Evolutionary conservation across 441 rosid genomes (phyloP), one percentile per base, ranked within the genome.

Genomic region (Pelargonium fulgidum): DNA sequence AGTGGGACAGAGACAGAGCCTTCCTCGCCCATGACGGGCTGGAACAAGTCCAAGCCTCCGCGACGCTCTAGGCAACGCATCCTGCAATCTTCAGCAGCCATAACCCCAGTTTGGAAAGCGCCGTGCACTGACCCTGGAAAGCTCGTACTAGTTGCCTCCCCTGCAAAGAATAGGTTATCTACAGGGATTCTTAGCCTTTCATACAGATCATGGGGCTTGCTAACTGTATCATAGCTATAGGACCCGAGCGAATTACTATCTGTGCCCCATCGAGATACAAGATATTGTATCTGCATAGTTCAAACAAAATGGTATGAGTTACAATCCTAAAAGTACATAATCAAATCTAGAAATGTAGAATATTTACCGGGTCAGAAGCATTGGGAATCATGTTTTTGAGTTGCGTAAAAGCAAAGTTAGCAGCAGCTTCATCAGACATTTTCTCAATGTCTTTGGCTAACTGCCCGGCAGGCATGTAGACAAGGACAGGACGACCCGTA

Each of bases 391-490:
- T 93, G 78, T 84, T 89, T 89, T 84, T 85, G 62, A 91, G 92
- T 77, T 93, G 90, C 44, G 61, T 61, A 63, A 90, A 89, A 42
- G 99, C 99, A 82, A 93, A 88, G 68, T 83, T 76, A 50, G 87
- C 93, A 76, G 97, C 96, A 68, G 90, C 84, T 83, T 89, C 96
- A 72, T 91, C 99, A 73, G 96, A 82, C 92, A 85, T 91, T 76
- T 87, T 90, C 82, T 91, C 99, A 7, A 91, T 87, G 85, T 93
- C 99, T 70, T 79, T 87, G 64, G 99, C 99, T 48, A 93, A 85
- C 89, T 87, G 92, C 78, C 99, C 97, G 11, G 97, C 96, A 12
- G 99, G 96, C 97, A 91, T 91, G 77, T 93, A 91, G 42, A 93
- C 90, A 61, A 93, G 97, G 61, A 88, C 89, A 73, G 91, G 69